These are phyloP conservation scores for Dioscorea alata DNA, from an alignment of 106 monocot genomes.

Conservation along the genomic window DNA sequence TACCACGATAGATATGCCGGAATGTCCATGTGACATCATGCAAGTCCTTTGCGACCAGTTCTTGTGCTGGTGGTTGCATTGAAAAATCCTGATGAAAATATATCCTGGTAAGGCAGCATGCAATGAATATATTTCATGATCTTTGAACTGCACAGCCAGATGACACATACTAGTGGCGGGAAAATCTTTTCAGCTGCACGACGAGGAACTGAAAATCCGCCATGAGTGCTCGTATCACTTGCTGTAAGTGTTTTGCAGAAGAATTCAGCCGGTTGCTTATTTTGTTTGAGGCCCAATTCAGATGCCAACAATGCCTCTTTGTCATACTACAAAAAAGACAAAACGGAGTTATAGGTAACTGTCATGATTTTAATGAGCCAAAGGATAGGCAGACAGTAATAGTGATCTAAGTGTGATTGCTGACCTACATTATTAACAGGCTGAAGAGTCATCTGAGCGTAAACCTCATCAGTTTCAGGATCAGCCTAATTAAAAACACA, in stretches of 20 bases:
- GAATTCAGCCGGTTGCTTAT: conserved; percentile 78
- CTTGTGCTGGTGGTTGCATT: conserved; percentile 94
- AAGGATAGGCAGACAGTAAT: neutral
- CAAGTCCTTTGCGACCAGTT: conserved; percentile 74
- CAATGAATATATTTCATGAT: neutral
- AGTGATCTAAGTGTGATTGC: conserved; percentile 8
- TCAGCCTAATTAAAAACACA: conserved; percentile 55
- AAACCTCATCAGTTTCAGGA: conserved; percentile 90
- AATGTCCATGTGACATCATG: conserved; percentile 86
- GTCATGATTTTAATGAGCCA: too few relatives aligned
- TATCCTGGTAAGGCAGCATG: conserved; percentile 14
- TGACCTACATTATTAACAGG: conserved; percentile 90
- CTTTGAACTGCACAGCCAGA: neutral
- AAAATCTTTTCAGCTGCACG: conserved; percentile 96
- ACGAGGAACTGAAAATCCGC: conserved; percentile 91
- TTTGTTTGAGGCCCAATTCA: conserved; percentile 80
- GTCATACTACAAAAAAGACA: conserved; percentile 41
- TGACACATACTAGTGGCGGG: conserved; percentile 66
- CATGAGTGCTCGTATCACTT: conserved; percentile 93
- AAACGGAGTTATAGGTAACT: too few relatives aligned
- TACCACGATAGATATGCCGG: conserved; percentile 91
- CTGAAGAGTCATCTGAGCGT: conserved; percentile 92
- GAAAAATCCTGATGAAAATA: conserved; percentile 65
- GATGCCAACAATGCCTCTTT: conserved; percentile 75
- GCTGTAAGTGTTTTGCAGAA: conserved; percentile 96